phyloP scores from a whole-genome alignment of 306 rosid genomes.

The Castanospermum australe region DNA sequence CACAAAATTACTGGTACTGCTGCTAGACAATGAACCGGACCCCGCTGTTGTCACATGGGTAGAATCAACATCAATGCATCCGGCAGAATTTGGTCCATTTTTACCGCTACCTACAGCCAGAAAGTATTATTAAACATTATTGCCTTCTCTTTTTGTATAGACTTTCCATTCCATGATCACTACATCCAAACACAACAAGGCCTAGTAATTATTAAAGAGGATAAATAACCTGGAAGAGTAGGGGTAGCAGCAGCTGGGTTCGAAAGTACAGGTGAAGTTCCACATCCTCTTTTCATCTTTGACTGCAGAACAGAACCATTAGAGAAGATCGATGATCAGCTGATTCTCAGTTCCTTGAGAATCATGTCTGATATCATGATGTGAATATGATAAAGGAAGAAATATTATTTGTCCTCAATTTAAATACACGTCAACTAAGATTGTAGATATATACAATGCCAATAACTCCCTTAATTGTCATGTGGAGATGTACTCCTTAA shows the following conservation, averaged over 20 bases:
- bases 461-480: not conserved
- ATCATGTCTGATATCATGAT: not conserved
- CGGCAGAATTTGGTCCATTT: constrained; percentile 51
- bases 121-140: not conserved
- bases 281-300: constrained; percentile 82
- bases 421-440: not conserved
- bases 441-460: constrained; percentile 9
- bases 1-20: constrained; percentile 25
- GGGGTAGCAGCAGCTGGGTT: constrained; percentile 36
- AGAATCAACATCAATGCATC: constrained; percentile 55
- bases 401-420: not conserved
- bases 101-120: constrained; percentile 51
- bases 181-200: not conserved
- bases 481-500: constrained; percentile 6
- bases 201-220: constrained; percentile 7
- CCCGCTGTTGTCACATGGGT: constrained; percentile 34
- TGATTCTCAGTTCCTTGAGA: not conserved
- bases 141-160: not conserved
- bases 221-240: constrained; percentile 52
- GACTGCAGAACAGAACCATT: constrained; percentile 59
- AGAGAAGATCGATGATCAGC: not conserved
- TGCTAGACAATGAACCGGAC: constrained; percentile 32
- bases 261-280: constrained; percentile 38
- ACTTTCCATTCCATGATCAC: not conserved
- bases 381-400: constrained; percentile 15